phyloP scores from a whole-genome alignment of 768 basidiomycete species.

The Pleurotus giganteus region DNA sequence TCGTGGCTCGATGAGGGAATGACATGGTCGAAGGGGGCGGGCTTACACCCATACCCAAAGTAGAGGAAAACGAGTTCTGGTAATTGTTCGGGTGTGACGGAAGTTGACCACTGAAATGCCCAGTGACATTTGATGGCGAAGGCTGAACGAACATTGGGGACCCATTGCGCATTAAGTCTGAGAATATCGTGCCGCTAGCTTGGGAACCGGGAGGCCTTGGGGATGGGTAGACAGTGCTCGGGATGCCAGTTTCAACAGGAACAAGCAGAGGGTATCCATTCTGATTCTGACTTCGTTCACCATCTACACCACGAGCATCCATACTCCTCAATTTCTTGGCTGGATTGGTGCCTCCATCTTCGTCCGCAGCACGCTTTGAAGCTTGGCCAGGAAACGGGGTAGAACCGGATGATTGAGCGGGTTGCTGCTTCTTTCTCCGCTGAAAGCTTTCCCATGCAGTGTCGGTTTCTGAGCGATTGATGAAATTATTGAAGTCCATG shows the following conservation, averaged over 20 bases:
- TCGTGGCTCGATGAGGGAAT: conserved; percentile 32
- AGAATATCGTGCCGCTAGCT: conserved; percentile 47
- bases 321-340: conserved; percentile 50
- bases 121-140: conserved; percentile 32
- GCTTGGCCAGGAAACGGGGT: conserved; percentile 16
- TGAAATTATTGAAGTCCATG: conserved; percentile 74
- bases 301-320: conserved; percentile 39
- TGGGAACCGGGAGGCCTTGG: conserved; percentile 26
- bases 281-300: conserved; percentile 28
- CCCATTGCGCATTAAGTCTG: conserved; percentile 55
- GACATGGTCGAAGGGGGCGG: conserved; percentile 49
- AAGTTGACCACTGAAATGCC: conserved; percentile 36
- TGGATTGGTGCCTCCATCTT: conserved; percentile 34
- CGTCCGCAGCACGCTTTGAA: conserved; percentile 58
- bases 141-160: conserved; percentile 65
- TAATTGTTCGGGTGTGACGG: conserved; percentile 39
- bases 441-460: conserved; percentile 92
- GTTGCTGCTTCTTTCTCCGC: conserved; percentile 51
- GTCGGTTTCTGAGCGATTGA: conserved; percentile 88
- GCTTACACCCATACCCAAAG: conserved; percentile 59
- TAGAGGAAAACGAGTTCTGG: conserved; percentile 50
- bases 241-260: conserved; percentile 37
- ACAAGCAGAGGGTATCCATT: conserved; percentile 58
- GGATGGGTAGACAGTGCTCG: conserved; percentile 14
- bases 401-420: conserved; percentile 22